Percentiles rank a stretch among this genome's conserved stretches.
Conservation (phyloP, 176 grass and related monocot genomes). For the Puccinellia tenuiflora region DNA sequence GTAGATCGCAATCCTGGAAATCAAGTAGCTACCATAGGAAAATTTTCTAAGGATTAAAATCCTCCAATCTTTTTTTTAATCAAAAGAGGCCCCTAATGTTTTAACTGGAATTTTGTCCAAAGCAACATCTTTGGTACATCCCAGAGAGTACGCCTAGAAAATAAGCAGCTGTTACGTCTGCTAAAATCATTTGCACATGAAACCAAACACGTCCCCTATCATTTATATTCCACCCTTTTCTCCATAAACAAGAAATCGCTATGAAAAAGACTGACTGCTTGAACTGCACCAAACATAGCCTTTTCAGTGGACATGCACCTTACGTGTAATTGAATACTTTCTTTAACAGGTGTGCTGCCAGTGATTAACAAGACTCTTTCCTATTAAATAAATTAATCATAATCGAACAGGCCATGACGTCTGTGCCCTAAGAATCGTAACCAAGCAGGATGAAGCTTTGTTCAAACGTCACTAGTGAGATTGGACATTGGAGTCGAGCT, state of each 20-base stretch:
- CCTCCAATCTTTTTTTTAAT: too few relatives aligned
- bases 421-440: background rate
- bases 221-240: conserved; percentile 29
- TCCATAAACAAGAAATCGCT: conserved; percentile 24
- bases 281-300: conserved; percentile 10
- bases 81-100: background rate
- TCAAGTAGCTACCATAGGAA: too few relatives aligned
- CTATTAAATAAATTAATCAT: background rate
- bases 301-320: background rate
- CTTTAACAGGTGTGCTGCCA: background rate
- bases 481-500: background rate
- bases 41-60: too few relatives aligned
- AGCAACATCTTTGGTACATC: background rate
- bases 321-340: conserved; percentile 7
- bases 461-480: background rate
- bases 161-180: background rate
- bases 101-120: background rate
- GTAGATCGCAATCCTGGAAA: too few relatives aligned
- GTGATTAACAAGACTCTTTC: background rate
- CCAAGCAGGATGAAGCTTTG: background rate
- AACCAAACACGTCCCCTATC: background rate
- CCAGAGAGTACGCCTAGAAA: background rate
- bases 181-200: background rate
- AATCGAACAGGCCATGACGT: background rate
- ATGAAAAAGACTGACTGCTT: conserved; percentile 11